These are phyloP conservation scores for Phylloporus sp. DNA, from an alignment of 768 basidiomycete genomes.

Conservation along the genomic window DNA sequence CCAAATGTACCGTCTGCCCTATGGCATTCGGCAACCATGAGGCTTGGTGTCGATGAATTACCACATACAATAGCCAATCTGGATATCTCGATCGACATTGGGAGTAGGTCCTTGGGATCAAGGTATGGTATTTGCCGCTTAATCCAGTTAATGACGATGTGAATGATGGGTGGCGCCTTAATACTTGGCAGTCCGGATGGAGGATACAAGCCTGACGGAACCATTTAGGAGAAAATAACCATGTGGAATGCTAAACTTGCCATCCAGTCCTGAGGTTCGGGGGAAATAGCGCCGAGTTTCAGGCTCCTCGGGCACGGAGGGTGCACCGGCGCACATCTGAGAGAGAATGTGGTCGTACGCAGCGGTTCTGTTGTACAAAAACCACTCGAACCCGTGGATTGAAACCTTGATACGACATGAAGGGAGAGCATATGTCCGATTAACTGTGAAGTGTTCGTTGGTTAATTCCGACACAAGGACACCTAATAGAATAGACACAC, in stretches of 20 bases:
- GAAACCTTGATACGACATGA: constrained; percentile 81
- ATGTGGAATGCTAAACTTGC: constrained; percentile 21
- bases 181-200: constrained; percentile 26
- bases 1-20: constrained; percentile 78
- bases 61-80: constrained; percentile 84
- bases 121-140: constrained; percentile 63
- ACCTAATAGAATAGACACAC: constrained; percentile 36
- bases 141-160: constrained; percentile 47
- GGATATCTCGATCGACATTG: constrained; percentile 72
- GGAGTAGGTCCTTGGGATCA: constrained; percentile 81
- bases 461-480: background rate
- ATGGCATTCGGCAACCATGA: constrained; percentile 80
- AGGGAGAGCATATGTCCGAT: constrained; percentile 36
- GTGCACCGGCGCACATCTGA: constrained; percentile 51
- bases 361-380: constrained; percentile 85
- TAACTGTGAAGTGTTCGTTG: constrained; percentile 27
- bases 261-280: constrained; percentile 38
- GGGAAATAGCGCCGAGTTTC: constrained; percentile 38
- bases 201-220: constrained; percentile 18
- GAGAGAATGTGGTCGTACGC: constrained; percentile 85
- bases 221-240: background rate
- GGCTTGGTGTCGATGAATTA: constrained; percentile 77
- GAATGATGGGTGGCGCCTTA: constrained; percentile 33
- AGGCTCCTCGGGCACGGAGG: constrained; percentile 13
- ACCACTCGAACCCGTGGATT: constrained; percentile 87